Conservation (phyloP, 306 rosid genomes). For the Acacia crassicarpa region DNA sequence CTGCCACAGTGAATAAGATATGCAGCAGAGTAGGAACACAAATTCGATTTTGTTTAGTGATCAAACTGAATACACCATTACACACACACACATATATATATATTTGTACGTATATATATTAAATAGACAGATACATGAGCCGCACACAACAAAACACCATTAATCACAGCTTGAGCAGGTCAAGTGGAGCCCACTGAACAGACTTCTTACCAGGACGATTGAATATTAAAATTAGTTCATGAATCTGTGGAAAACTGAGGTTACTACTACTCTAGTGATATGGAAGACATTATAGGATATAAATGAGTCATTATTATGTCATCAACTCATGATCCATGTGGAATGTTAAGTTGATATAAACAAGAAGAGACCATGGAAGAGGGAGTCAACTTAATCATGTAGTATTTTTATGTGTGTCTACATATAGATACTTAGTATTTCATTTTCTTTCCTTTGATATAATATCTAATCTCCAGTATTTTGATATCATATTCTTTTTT, state of each 20-base stretch:
- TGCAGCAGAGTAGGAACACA: neutral
- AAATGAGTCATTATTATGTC: neutral
- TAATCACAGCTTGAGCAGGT: too few relatives aligned
- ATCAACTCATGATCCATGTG: neutral
- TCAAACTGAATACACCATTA: too few relatives aligned
- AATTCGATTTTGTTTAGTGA: neutral
- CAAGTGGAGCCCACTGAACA: neutral
- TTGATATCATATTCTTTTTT: neutral
- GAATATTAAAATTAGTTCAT: neutral
- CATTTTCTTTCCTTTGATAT: too few relatives aligned
- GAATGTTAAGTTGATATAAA: neutral
- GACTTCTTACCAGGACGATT: neutral
- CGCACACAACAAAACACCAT: neutral
- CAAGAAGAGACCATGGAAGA: neutral
- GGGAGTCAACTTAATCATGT: neutral
- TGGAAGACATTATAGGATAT: too few relatives aligned
- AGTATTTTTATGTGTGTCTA: neutral
- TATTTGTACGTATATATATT: too few relatives aligned
- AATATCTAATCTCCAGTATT: too few relatives aligned
- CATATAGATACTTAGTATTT: neutral
- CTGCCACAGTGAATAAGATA: neutral
- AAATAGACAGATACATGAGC: neutral
- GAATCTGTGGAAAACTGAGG: neutral
- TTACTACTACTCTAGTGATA: neutral
- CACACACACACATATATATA: too few relatives aligned